A percentile compares a stretch with the other conserved stretches of the same genome.
These are phyloP conservation scores for Collybiopsis confluens DNA, from an alignment of 768 basidiomycete species.

Conservation along the genomic window DNA sequence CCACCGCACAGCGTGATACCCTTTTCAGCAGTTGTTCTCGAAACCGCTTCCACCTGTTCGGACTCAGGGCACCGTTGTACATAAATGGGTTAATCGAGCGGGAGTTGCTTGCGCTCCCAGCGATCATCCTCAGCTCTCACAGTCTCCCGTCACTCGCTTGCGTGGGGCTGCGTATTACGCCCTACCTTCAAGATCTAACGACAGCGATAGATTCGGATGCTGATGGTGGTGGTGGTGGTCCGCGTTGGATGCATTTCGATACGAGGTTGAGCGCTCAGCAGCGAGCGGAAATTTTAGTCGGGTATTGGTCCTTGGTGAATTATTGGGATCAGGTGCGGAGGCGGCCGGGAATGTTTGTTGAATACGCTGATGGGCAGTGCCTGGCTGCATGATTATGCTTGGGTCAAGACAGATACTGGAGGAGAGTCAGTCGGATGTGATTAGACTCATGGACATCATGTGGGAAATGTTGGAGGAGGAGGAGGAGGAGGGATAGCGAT, in stretches of 20 bases:
- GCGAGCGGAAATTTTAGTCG: not conserved
- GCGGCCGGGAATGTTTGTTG: not conserved
- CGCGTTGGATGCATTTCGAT: not conserved
- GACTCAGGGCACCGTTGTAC: not conserved
- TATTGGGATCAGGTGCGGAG: not conserved
- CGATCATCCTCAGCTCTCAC: not conserved
- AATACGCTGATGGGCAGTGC: not conserved
- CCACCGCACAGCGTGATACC: too few species aligned
- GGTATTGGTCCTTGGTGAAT: not conserved
- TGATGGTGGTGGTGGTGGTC: too few species aligned
- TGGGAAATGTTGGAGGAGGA: not conserved
- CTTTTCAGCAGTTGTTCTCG: not conserved
- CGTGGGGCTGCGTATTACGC: not conserved
- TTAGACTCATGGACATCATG: not conserved
- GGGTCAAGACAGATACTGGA: not conserved
- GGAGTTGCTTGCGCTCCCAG: not conserved
- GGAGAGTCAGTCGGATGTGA: not conserved
- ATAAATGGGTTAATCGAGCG: slow-evolving; percentile 1
- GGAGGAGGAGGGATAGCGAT: too few species aligned
- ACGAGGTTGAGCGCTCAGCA: not conserved
- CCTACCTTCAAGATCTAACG: not conserved
- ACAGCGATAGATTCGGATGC: not conserved
- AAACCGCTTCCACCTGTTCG: not conserved
- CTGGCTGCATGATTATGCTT: too few species aligned
- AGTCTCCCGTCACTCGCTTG: not conserved